Conservation (phyloP, 805 yeast species). For the Yarrowia divulgata region DNA sequence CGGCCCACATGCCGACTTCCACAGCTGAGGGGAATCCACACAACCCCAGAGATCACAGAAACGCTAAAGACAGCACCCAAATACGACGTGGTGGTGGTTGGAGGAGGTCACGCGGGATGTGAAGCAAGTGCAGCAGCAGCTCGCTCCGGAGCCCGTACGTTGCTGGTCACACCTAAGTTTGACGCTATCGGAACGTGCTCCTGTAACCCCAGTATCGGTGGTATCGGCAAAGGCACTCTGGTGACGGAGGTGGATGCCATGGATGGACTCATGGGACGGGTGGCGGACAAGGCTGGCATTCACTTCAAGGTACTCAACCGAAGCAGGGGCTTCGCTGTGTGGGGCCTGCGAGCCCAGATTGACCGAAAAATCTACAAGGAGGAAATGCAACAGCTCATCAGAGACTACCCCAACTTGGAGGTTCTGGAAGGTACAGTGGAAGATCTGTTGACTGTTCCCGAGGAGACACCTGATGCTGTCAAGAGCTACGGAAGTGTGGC, state of each 20-base stretch:
- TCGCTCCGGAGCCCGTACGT: constrained; percentile 73
- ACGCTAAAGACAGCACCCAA: constrained; percentile 40
- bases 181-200: constrained; percentile 90
- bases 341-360: constrained; percentile 98
- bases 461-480: constrained; percentile 41
- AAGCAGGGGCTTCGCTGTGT: constrained; percentile 93
- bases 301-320: constrained; percentile 86
- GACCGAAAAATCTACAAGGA: constrained; percentile 79
- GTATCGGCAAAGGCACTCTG: constrained; percentile 95
- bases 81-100: constrained; percentile 81
- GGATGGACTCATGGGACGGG: constrained; percentile 86
- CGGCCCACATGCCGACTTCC: neutral
- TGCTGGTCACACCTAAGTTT: constrained; percentile 77
- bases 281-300: constrained; percentile 93
- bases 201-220: constrained; percentile 98
- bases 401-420: constrained; percentile 58
- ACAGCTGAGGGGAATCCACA: constrained; percentile 7
- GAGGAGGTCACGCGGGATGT: constrained; percentile 99
- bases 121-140: constrained; percentile 97
- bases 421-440: constrained; percentile 80
- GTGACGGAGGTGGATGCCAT: constrained; percentile 93
- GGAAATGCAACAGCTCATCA: constrained; percentile 78
- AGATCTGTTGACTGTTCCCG: constrained; percentile 63
- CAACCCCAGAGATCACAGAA: constrained; percentile 3
- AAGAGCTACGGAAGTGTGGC: constrained; percentile 54